phyloP scores from a whole-genome alignment of 2,329 filamentous ascomycete genomes.

The Apiospora marii region DNA sequence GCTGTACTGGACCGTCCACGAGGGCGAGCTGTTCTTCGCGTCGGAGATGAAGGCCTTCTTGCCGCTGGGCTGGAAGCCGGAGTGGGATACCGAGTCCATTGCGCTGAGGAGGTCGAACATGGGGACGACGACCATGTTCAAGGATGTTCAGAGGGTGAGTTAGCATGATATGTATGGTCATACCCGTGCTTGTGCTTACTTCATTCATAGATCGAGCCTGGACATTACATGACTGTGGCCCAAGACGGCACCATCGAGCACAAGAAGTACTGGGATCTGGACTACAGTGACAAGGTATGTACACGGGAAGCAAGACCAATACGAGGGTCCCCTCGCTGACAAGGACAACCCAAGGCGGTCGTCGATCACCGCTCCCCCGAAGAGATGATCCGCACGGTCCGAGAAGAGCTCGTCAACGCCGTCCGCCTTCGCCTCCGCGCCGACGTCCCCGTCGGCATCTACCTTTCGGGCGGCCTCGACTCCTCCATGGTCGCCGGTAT shows the following conservation, averaged over 20 bases:
- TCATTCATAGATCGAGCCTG: constrained; percentile 49
- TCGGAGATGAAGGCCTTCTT: constrained; percentile 63
- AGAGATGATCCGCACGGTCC: constrained; percentile 57
- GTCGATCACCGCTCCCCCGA: constrained; percentile 53
- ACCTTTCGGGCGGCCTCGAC: constrained; percentile 65
- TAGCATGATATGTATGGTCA: neutral
- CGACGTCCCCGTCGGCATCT: constrained; percentile 65
- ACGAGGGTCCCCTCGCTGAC: neutral
- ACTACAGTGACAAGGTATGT: constrained; percentile 59
- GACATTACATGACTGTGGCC: constrained; percentile 44
- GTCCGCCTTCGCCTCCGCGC: constrained; percentile 60
- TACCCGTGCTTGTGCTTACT: constrained; percentile 29
- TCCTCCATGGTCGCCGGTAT: constrained; percentile 65
- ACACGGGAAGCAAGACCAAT: too few species aligned
- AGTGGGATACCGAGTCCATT: constrained; percentile 60
- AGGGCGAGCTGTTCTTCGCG: constrained; percentile 53
- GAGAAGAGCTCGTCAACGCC: constrained; percentile 58
- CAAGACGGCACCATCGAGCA: constrained; percentile 39
- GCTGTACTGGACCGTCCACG: constrained; percentile 56
- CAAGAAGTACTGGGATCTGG: constrained; percentile 58
- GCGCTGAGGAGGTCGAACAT: constrained; percentile 49
- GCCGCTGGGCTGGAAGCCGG: constrained; percentile 57
- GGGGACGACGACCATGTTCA: neutral
- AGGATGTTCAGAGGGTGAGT: neutral
- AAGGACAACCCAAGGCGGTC: constrained; percentile 33